Evolutionary conservation across 805 yeast genomes (phyloP).

Genomic region (Metschnikowia anglica): DNA sequence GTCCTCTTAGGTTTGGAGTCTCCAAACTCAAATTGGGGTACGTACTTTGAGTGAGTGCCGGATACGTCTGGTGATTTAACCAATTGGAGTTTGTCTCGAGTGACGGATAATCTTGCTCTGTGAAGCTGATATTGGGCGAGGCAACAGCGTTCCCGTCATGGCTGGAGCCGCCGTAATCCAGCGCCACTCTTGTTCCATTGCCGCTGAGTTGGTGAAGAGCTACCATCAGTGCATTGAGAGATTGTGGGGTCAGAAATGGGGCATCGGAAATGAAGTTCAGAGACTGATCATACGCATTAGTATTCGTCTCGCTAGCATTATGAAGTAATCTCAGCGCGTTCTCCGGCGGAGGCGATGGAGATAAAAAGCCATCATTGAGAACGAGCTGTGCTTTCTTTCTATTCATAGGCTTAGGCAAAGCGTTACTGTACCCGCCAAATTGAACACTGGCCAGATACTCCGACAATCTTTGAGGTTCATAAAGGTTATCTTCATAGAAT

Average conservation of each 20-base stretch:
- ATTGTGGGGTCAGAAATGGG: slow-evolving; percentile 6
- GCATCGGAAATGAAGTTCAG: not conserved
- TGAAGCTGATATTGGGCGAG: slow-evolving; percentile 6
- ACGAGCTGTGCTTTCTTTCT: not conserved
- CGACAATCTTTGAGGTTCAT: slow-evolving; percentile 32
- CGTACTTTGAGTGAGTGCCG: not conserved
- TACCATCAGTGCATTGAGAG: slow-evolving; percentile 9
- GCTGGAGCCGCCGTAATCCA: not conserved
- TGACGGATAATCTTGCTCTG: not conserved
- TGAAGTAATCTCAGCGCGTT: too few relatives aligned
- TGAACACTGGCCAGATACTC: slow-evolving; percentile 40
- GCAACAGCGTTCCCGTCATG: not conserved
- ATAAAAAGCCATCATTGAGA: not conserved
- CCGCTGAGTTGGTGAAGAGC: not conserved
- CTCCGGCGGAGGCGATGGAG: slow-evolving; percentile 10
- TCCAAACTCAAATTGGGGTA: not conserved
- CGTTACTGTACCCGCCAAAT: slow-evolving; percentile 35
- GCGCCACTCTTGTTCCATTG: not conserved
- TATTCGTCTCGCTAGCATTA: too few relatives aligned
- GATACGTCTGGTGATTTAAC: slow-evolving; percentile 7
- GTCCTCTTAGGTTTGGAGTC: not conserved
- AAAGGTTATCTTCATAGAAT: slow-evolving; percentile 23
- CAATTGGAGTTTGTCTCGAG: not conserved
- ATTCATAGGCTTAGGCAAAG: not conserved
- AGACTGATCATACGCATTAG: not conserved